Percentiles rank a stretch among this genome's conserved stretches.
These are phyloP conservation scores for Inga oerstediana DNA, from an alignment of 306 rosid genomes.

Conservation along the genomic window DNA sequence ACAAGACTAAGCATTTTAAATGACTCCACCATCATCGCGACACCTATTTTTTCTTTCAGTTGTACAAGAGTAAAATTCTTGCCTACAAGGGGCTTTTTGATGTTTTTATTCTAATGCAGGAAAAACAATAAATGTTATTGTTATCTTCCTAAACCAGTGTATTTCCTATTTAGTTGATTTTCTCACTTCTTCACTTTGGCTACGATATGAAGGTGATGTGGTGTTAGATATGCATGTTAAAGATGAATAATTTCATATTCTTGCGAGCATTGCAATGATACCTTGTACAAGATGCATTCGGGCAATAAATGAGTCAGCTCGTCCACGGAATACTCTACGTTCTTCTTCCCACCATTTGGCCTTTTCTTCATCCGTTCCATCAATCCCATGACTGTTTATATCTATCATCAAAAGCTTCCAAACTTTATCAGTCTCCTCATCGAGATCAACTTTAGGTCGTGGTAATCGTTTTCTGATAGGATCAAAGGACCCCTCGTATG, in stretches of 20 bases:
- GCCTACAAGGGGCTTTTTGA: neutral
- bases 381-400: constrained; percentile 87
- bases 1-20: neutral
- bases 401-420: constrained; percentile 90
- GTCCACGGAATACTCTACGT: constrained; percentile 80
- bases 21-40: neutral
- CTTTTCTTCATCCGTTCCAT: constrained; percentile 87
- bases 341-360: constrained; percentile 99
- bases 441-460: constrained; percentile 92
- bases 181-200: constrained; percentile 18
- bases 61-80: neutral
- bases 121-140: neutral
- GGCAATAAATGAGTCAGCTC: constrained; percentile 95
- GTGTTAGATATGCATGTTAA: constrained; percentile 12
- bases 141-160: neutral
- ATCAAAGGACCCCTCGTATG: constrained; percentile 53
- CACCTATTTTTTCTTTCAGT: neutral
- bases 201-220: neutral
- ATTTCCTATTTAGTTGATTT: neutral
- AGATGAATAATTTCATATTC: constrained; percentile 11
- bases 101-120: constrained; percentile 2
- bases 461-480: constrained; percentile 70
- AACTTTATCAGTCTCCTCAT: constrained; percentile 88
- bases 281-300: constrained; percentile 99
- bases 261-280: constrained; percentile 39